A percentile compares a stretch with the other conserved stretches of the same genome.
Evolutionary conservation across 139 green algal species (phyloP).

Genomic region (Tetraselmis chui): DNA sequence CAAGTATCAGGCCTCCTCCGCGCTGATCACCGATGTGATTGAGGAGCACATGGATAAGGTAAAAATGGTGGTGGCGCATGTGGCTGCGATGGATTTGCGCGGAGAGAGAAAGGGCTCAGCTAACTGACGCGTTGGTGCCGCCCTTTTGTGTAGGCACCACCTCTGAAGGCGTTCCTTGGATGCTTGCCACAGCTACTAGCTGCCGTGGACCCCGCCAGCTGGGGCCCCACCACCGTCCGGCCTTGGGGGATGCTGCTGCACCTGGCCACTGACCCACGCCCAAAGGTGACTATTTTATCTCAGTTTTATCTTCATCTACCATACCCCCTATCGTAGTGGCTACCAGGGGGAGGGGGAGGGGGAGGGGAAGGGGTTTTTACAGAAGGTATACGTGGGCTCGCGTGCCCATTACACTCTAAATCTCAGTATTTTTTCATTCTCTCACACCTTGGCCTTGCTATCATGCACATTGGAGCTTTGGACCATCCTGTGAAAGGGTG

Average conservation of each 20-base stretch:
- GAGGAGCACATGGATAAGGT: constrained; percentile 33
- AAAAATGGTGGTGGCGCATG: too few species aligned
- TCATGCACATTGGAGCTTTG: too few species aligned
- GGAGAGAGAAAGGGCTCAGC: too few species aligned
- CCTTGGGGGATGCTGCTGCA: constrained; percentile 31
- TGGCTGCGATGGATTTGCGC: background rate
- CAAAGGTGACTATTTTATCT: constrained; percentile 46
- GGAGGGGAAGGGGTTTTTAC: too few species aligned
- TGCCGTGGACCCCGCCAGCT: constrained; percentile 40
- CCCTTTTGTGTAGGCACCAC: background rate
- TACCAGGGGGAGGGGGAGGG: too few species aligned
- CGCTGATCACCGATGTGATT: constrained; percentile 36
- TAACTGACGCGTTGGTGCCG: too few species aligned
- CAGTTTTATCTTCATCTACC: background rate
- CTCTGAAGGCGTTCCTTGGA: constrained; percentile 14
- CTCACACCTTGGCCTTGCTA: too few species aligned
- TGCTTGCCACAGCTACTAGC: constrained; percentile 53
- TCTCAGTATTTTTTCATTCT: too few species aligned
- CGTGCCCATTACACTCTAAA: too few species aligned
- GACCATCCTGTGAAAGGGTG: too few species aligned
- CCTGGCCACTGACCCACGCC: constrained; percentile 43
- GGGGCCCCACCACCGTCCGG: constrained; percentile 24
- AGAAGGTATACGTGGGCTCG: too few species aligned
- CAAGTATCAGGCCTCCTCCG: constrained; percentile 37
- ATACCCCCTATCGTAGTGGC: too few species aligned